Evolutionary conservation across 2,329 filamentous ascomycete genomes (phyloP), one percentile per base, ranked within the genome.

Genomic region (Penicillium sp.): DNA sequence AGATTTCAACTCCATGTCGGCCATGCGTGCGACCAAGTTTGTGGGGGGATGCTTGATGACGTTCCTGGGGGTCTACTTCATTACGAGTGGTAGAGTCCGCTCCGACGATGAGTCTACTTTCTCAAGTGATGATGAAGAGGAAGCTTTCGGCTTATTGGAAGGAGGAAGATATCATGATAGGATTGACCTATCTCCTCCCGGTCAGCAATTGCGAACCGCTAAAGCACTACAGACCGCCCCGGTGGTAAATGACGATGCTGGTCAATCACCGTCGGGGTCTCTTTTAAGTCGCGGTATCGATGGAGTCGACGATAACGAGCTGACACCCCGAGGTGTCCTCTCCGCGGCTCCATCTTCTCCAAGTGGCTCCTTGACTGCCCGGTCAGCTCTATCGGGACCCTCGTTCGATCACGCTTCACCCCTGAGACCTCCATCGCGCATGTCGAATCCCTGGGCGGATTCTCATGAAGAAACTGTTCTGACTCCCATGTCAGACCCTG

Each of bases 41-140:
- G 71, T 95, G 9, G 87, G 87, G 15, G 93, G 93, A 25, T 98
- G 93, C 66, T 74, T 87, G 4, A 69, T 98, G 50, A 98, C 93
- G 1, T 98, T 98, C 64, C 82, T 91, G 44, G 93, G 93, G 7
- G 93, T 98, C n/a, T 97, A 93, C 67, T 78, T 96, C 52, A 96
- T 98, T 59, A 97, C 93, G 1, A 94, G 86, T 57, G 89, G 88
- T 38, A 78, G 90, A 52, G 72, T 78, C 35, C 70, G 66, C 10
- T 69, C 74, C 8, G 77, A 68, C 18, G 78, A 81, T 30, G 78
- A 79, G 23, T 71, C 80, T 11, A 80, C 84, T 48, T 82, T 83
- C 52, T 80, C 77, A 9, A 82, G 84, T 35, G 76, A 78, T 25
- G 73, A 78, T 28, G 81, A 84, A 56, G 81, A 84, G 57, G 75